Base-by-base conservation (phyloP, 2,329 filamentous ascomycete genomes). In the Monosporascus sp. region DNA sequence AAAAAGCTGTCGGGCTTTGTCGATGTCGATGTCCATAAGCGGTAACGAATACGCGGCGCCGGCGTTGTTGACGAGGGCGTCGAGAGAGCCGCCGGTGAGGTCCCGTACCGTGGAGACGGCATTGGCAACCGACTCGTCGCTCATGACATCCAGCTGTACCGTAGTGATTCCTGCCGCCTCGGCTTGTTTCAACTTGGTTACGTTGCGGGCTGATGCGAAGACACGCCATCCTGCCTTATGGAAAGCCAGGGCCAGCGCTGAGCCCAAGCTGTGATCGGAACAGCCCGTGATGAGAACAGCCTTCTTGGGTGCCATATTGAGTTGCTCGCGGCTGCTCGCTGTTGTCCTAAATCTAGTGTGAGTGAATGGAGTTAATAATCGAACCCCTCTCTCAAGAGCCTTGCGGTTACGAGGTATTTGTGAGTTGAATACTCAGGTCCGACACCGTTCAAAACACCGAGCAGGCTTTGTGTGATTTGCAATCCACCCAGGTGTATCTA, bases 281-380 rank as follows among this genome's bases (percentile, higher is more conserved):
- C 70, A 71, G 52, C 70, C 69, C 0, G 70, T 69, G n/a, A 72
- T 59, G 5, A 72, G 55, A 16, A 70, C 62, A 1, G 62, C 67
- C 47, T 47, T 27, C 26, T 52, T 41, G 2, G n/a, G n/a, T 41
- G 52, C 24, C 49, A 50, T 50, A 17, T n/a, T 35, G 14, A 48
- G 17, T 41, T 17, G 38, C 16, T 41, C 3, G 11, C 24, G 24
- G 24, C 24, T 7, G 24, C 24, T 26, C 6, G 24, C 24, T 26
- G 24, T 7, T 7, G 24, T 26, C 24, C 6, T 26, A 26, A 26
- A 26, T 26, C 24, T 26, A 26, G 24, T 7, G n/a, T 41, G n/a
- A 17, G 38, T 41, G 38, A 8, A 19, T 41, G 8, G 2, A 41
- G 17, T 41, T 9, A n/a, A 41, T 41, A 19, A n/a, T 38, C 4